Evolutionary conservation across 805 yeast species (phyloP), one percentile per base, ranked within the genome.

Genomic region (Zygosaccharomyces pseudorouxii): DNA sequence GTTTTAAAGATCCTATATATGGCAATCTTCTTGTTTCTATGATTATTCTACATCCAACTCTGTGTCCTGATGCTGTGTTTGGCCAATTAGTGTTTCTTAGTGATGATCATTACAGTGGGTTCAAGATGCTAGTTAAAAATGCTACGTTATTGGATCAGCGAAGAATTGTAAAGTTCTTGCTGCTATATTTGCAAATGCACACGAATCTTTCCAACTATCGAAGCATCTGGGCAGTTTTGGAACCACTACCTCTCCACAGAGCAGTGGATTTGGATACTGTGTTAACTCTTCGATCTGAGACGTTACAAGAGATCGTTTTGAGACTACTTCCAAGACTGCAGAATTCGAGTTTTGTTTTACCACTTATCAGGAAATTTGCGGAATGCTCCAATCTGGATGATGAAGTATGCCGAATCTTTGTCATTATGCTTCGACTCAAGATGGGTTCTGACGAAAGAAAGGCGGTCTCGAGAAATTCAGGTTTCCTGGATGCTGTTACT

Each of bases 401-500:
- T n/a, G 37, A 40, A 0, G 44, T 57, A 2, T 59, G 68, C 20
- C 50, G 52, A 23, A 19, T 67, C 10, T 47, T 63, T 3, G 53
- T 46, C 1, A 47, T 59, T 9, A 38, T 56, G 19, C 45, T 59
- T 19, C 50, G 43, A 10, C 28, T 48, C 19, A 31, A 39, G 8
- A 38, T 58, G 12, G 39, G 45, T 20, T 28, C 43, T 1, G 38
- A 45, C 1, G 53, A 53, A 11, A 57, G 41, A 30, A 27, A 25
- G 1, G 37, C 45, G 6, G 45, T 58, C 14, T 51, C 65, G 1
- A 50, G 54, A 28, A 52, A 55, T 36, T 14, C 53, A 1, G 31
- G 33, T 2, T 64, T 65, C 39, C 37, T 67, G 25, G 55, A 63
- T 45, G 59, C 60, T 11, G 58, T 67, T 3, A 65, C 70, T 0